phyloP scores from a whole-genome alignment of 2,329 filamentous ascomycete species.

The Talaromyces piceae region DNA sequence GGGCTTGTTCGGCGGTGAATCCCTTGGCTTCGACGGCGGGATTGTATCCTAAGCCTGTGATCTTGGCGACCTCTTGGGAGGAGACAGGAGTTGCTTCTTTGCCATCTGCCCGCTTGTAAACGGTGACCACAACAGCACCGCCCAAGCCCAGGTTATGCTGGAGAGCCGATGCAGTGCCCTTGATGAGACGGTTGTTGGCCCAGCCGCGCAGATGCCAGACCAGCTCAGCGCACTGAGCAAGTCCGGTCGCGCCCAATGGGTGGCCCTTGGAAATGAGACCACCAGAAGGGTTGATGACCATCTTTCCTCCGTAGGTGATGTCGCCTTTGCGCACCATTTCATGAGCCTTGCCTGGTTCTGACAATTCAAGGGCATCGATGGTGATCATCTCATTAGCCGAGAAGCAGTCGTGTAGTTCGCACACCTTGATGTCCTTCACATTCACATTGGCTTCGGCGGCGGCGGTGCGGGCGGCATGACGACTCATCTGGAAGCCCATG shows the following conservation, averaged over 20 bases:
- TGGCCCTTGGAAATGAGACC: conserved; percentile 95
- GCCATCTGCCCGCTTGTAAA: conserved; percentile 80
- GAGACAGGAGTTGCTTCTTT: conserved; percentile 53
- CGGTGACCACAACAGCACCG: conserved; percentile 81
- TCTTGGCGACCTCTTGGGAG: conserved; percentile 56
- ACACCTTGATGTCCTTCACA: conserved; percentile 66
- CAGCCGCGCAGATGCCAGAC: conserved; percentile 94
- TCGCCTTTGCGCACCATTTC: conserved; percentile 80
- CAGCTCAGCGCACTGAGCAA: conserved; percentile 90
- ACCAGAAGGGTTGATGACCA: conserved; percentile 87
- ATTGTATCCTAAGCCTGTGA: conserved; percentile 75
- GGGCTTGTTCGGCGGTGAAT: conserved; percentile 70
- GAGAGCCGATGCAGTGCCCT: conserved; percentile 63
- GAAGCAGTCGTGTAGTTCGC: conserved; percentile 96
- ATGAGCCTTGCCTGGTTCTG: conserved; percentile 74
- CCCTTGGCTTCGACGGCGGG: conserved; percentile 84
- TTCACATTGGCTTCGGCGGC: conserved; percentile 59
- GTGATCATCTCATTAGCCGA: conserved; percentile 88
- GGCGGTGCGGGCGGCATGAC: conserved; percentile 62
- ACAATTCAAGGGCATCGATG: conserved; percentile 78
- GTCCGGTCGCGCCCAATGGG: conserved; percentile 85
- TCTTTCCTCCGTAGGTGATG: conserved; percentile 79
- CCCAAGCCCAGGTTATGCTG: conserved; percentile 93
- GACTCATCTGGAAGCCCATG: conserved; percentile 80
- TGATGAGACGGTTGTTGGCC: conserved; percentile 78